Base-by-base conservation (phyloP, 106 monocot genomes). In the Gastrodia elata region DNA sequence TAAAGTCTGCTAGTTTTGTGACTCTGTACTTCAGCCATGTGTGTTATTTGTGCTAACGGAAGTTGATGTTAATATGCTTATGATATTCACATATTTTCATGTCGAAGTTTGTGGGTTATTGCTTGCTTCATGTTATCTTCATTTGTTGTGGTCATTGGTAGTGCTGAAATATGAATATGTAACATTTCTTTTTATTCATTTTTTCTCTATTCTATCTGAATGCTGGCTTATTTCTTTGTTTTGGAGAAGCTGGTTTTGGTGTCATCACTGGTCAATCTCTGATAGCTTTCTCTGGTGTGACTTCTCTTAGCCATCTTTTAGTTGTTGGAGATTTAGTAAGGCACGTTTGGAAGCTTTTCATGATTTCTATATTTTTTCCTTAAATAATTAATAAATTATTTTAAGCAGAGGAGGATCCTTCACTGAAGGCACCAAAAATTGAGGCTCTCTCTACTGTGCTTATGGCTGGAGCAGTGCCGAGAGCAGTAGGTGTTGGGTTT, bases 381-480 rank as follows among this genome's bases (percentile, higher is more conserved):
- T 68, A 58, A 28, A 73, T 24, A 27, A 55, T 64, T 77, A 2
- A 41, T 71, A 30, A 25, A 64, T 58, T 49, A 69, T 46, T 0
- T 74, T 8, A 42, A 81, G 76, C 75, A 92, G 95, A 95, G 65
- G 94, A 96, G 75, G 91, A 96, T 48, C 28, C 82, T 37, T 70
- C 84, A 39, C 11, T 82, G 65, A 92, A 96, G 68, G 4, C 81
- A 34, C 58, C 87, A 15, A 96, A 92, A 86, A 28, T 87, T 58
- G 95, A 92, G 39, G 71, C 81, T 2, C 71, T 85, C 14, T 30
- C 86, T 13, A 11, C 82, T 52, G 67, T 77, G 68, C 34, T 87
- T 75, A 77, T 73, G 4, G 44, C 69, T 77, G 82, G 83, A 8
- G 20, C 88, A 18, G 57, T 85, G 42, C 82, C 82, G 64, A 83